Base-by-base conservation (phyloP, 305 asterid species). In the Fraxinus dipetala region DNA sequence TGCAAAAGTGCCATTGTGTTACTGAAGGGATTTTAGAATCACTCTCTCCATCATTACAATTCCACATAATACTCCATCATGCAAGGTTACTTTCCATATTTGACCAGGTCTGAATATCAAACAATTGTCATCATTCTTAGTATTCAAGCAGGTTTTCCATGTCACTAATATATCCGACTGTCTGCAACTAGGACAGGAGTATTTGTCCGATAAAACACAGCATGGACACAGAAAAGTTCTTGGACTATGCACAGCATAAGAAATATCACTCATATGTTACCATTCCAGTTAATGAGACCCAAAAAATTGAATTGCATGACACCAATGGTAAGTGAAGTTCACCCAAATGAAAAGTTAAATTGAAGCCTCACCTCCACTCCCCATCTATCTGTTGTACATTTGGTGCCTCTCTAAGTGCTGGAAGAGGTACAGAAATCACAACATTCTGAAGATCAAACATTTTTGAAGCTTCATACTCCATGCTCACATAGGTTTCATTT, bases 371-470 rank as follows among this genome's bases (percentile, higher is more conserved):
- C 99, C 97, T 91, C 94, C 93, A 93, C 65, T 94, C 98, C 82
- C 99, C 99, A 86, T 95, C 97, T 48, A 94, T 87, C 87, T 94
- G 97, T 77, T 85, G 88, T 51, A 94, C 94, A 78, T 59, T 88
- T 54, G 97, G 98, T 82, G 92, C 89, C 72, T 93, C 99, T 61
- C 93, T 88, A 84, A 95, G 93, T 84, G 97, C 93, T 10, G 99
- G 99, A 80, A 95, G 94, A 82, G 98, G 97, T 78, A 95, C 94
- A 83, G 97, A 90, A 81, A 95, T 91, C 82, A 95, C 90, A 83
- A 94, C 97, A 81, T 92, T 92, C 80, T 94, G 97, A 59, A 95
- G 90, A 84, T 89, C 90, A 86, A 94, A 92, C 87, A 81, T 83
- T 72, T 91, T 83, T 36, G 91, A 86, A 77, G 93, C 94, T 88